A percentile compares a stretch with the other conserved stretches of the same genome.
Conservation (phyloP, 192 early-diverging fungal genomes). For the Haplosporangium gracile region DNA sequence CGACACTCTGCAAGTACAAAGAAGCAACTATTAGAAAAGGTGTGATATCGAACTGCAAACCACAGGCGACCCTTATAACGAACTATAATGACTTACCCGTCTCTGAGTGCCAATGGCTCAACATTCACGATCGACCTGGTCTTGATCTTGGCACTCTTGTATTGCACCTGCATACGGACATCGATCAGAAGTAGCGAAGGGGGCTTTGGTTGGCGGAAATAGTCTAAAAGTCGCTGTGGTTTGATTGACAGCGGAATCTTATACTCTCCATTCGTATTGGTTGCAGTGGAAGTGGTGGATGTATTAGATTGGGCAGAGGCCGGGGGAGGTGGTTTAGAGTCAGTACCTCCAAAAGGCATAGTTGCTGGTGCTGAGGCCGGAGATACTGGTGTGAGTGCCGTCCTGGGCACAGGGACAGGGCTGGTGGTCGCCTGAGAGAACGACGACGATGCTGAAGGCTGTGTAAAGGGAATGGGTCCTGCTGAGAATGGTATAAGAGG, state of each 20-base stretch:
- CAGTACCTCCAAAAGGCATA: not conserved
- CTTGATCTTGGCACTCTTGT: constrained; percentile 75
- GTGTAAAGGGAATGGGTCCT: constrained; percentile 14
- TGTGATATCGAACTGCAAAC: not conserved
- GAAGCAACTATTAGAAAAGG: not conserved
- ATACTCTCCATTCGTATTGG: constrained; percentile 23
- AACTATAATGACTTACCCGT: constrained; percentile 59
- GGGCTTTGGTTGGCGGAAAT: constrained; percentile 44
- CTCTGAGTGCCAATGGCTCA: constrained; percentile 74
- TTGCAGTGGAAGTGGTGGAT: constrained; percentile 12
- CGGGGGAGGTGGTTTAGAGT: constrained; percentile 25
- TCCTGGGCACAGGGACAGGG: constrained; percentile 18
- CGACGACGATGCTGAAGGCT: not conserved
- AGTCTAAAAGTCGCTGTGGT: constrained; percentile 53
- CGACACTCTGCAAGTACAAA: constrained; percentile 50
- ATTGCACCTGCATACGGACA: constrained; percentile 79
- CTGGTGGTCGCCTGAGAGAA: not conserved
- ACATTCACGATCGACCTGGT: constrained; percentile 78
- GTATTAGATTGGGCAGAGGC: constrained; percentile 1
- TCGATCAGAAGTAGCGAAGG: constrained; percentile 80
- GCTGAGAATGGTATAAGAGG: not conserved
- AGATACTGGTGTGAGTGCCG: constrained; percentile 11
- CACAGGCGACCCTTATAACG: not conserved
- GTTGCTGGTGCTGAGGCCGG: constrained; percentile 28
- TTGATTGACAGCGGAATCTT: constrained; percentile 46